Conservation (phyloP, 1,139 yeast genomes). For the Sporopachydermia cereana region DNA sequence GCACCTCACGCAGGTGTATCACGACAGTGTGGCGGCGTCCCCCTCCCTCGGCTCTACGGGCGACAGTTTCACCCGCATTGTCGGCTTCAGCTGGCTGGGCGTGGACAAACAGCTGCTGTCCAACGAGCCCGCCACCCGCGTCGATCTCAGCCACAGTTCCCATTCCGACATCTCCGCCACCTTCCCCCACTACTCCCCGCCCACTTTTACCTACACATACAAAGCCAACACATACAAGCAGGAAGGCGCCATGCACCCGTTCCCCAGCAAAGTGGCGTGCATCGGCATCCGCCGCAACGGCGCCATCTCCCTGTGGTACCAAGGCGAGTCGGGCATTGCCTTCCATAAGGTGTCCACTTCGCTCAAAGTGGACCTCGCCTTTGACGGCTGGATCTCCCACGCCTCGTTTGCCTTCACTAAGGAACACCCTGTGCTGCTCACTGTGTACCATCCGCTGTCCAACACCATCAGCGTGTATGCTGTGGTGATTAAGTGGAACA, state of each 20-base stretch:
- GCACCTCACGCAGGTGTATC: constrained; percentile 7
- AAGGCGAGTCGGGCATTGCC: constrained; percentile 50
- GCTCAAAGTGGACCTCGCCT: constrained; percentile 19
- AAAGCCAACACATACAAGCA: constrained; percentile 29
- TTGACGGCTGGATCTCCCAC: constrained; percentile 24
- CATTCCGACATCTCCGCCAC: constrained; percentile 10
- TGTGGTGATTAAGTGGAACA: constrained; percentile 50
- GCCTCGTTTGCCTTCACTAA: constrained; percentile 52
- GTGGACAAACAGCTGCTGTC: constrained; percentile 50
- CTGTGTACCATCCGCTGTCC: constrained; percentile 33
- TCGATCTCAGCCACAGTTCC: constrained; percentile 11
- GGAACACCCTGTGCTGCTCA: constrained; percentile 38
- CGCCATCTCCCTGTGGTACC: constrained; percentile 43
- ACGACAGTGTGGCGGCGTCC: constrained; percentile 10
- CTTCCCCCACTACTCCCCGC: not conserved
- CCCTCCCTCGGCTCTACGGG: constrained; percentile 7
- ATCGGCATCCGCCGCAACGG: constrained; percentile 58
- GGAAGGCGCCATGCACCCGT: constrained; percentile 58
- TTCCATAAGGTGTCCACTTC: constrained; percentile 29
- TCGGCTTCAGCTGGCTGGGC: constrained; percentile 59
- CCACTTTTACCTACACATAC: not conserved
- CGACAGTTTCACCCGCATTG: constrained; percentile 20
- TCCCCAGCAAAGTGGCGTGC: constrained; percentile 60
- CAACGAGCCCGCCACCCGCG: constrained; percentile 38
- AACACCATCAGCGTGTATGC: constrained; percentile 35